Base-by-base conservation (phyloP, 306 rosid genomes). In the Comarum palustre region DNA sequence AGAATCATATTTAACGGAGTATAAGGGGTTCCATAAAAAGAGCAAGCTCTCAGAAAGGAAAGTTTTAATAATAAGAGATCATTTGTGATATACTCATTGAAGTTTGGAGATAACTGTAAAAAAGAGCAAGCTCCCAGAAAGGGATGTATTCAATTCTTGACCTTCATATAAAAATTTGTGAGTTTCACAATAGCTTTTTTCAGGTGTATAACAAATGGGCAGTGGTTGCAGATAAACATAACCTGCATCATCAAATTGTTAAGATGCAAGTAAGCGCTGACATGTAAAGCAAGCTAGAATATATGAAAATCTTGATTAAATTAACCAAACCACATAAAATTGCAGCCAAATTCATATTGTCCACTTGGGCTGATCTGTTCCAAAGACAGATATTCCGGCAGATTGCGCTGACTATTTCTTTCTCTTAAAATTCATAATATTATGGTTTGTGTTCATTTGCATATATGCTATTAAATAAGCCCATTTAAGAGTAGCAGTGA, bases 151-250 rank as follows among this genome's bases (percentile, higher is more conserved):
- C 58, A 17, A 29, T 6, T 84, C 92, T 93, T 89, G 82, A 94
- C 97, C 98, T 91, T 66, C 92, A 81, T 83, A 75, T 89, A 91
- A 82, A 89, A 91, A 43, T 81, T 89, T 6, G 96, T 43, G 63
- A 89, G 96, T 83, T 91, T 89, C 55, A 77, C 96, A 45, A 94
- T 86, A 80, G 78, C 89, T 50, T 89, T 89, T 54, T 89, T 88
- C 84, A 94, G 80, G 83, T 89, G 97, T 64, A 71, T 88, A 73
- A 94, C 98, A 70, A 94, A 94, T 36, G 98, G 98, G 81, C 97
- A 91, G 69, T 91, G 98, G 78, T 91, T 94, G 90, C 98, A 94
- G 65, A 94, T 77, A 87, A 94, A 94, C 98, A 94, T 94, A 79
- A 94, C 98, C 98, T 94, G 96, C 83, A 51, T 14, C 34, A 72